These are phyloP conservation scores for Ophioceras dolichostomum DNA, from an alignment of 2,329 filamentous ascomycete genomes.

Conservation along the genomic window DNA sequence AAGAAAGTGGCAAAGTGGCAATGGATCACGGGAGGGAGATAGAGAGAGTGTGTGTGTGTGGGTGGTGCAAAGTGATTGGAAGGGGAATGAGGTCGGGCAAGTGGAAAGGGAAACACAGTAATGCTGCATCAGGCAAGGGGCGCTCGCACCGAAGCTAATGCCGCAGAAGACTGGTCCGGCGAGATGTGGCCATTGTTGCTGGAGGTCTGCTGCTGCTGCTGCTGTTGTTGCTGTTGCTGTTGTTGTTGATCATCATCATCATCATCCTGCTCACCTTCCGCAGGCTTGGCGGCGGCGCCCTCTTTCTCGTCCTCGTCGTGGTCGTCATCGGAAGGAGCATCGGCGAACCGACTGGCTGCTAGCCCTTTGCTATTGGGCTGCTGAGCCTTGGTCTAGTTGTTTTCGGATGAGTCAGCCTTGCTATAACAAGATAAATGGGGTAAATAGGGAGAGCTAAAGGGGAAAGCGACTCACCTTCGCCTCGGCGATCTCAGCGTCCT, in stretches of 20 bases:
- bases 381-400: constrained; percentile 30
- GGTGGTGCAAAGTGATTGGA: not conserved
- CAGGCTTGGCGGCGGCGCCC: constrained; percentile 16
- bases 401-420: too few relatives aligned
- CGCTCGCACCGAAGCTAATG: constrained; percentile 54
- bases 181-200: constrained; percentile 22
- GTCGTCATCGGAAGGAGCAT: constrained; percentile 12
- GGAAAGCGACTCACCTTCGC: constrained; percentile 32
- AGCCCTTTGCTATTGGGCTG: constrained; percentile 35
- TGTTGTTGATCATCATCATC: too few relatives aligned
- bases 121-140: constrained; percentile 30
- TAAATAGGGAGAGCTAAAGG: constrained; percentile 8
- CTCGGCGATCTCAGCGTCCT: constrained; percentile 51
- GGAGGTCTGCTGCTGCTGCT: not conserved
- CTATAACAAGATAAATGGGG: too few relatives aligned
- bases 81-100: constrained; percentile 1
- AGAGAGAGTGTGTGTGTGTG: constrained; percentile 1
- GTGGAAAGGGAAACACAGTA: not conserved
- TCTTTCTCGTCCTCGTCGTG: constrained; percentile 15
- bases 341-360: constrained; percentile 40
- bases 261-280: constrained; percentile 53
- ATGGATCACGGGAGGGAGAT: constrained; percentile 4
- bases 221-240: too few relatives aligned
- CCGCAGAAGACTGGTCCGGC: constrained; percentile 48
- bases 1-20: too few relatives aligned